Evolutionary conservation across 2,329 filamentous ascomycete species (phyloP), one percentile per base, ranked within the genome.

Genomic region (Chaetothyriales sp.): DNA sequence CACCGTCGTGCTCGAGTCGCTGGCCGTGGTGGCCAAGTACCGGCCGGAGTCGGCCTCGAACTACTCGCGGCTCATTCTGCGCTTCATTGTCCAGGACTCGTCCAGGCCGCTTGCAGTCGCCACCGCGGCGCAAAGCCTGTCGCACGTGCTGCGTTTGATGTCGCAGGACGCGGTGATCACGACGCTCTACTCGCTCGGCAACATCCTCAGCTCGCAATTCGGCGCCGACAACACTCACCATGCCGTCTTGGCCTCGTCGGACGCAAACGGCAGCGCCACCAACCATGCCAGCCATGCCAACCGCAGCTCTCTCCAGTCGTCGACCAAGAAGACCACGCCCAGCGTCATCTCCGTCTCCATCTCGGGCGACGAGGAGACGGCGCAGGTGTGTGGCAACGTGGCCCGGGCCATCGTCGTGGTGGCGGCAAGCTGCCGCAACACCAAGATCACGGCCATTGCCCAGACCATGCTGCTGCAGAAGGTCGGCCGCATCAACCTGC

Each of bases 401-500:
- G 82, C 97, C n/a, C 83, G 94, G 64, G 88, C 90, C 0, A 90
- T 98, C 55, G 90, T 94, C 52, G 83, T 82, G n/a, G 87, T 98
- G 64, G 88, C 92, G 0, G 80, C 77, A 19, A 82, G 80, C 52
- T 89, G 83, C 64, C 78, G 84, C 47, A 89, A 98, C 62, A 82
- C 88, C 54, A 95, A 95, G 69, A 94, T 98, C 50, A 92, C 85
- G 5, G 89, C 89, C 4, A 73, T 98, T 49, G 90, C 89, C 2
- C 85, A 95, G 61, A 94, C 89, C 0, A 95, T 98, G 82, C 79
- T 99, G 20, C 71, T 95, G n/a, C 92, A 98, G 64, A 97, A 98
- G 67, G 79, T 97, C 53, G 83, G 85, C 55, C 90, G 92, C 67
- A 81, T 95, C 51, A 92, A 81, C 62, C 75, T 79, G 54, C 72